phyloP scores from a whole-genome alignment of 2,329 filamentous ascomycete genomes.

The Aspergillus brasiliensis region DNA sequence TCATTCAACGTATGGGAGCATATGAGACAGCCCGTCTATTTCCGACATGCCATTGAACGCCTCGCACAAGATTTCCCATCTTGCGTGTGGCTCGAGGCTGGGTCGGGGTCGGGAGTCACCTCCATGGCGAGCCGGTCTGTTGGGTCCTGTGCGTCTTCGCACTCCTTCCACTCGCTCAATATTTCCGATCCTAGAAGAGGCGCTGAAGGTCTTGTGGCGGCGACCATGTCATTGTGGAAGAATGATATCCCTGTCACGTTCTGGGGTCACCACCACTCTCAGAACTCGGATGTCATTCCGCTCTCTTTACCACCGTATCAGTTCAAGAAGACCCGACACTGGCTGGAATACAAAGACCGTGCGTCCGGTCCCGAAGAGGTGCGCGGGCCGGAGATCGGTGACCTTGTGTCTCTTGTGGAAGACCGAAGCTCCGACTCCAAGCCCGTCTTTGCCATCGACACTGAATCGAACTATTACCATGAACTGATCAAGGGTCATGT shows the following conservation, averaged over 20 bases:
- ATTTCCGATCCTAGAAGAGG: not conserved
- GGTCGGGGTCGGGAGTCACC: constrained; percentile 36
- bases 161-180: not conserved
- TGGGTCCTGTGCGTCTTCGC: not conserved
- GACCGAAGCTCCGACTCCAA: not conserved
- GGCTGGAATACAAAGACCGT: constrained; percentile 35
- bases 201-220: not conserved
- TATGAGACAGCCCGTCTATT: constrained; percentile 50
- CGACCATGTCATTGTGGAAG: constrained; percentile 37
- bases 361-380: too few species aligned
- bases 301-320: constrained; percentile 47
- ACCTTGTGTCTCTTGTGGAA: not conserved
- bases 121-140: constrained; percentile 28
- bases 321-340: constrained; percentile 45
- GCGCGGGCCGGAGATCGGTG: not conserved
- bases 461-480: not conserved
- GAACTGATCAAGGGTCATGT: constrained; percentile 14
- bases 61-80: constrained; percentile 32
- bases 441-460: constrained; percentile 11
- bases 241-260: constrained; percentile 36
- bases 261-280: constrained; percentile 42
- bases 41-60: constrained; percentile 47
- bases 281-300: constrained; percentile 28
- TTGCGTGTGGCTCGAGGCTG: constrained; percentile 47
- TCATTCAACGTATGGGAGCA: constrained; percentile 35